These are phyloP conservation scores for Ormosia semicastrata DNA, from an alignment of 306 rosid genomes.

Conservation along the genomic window DNA sequence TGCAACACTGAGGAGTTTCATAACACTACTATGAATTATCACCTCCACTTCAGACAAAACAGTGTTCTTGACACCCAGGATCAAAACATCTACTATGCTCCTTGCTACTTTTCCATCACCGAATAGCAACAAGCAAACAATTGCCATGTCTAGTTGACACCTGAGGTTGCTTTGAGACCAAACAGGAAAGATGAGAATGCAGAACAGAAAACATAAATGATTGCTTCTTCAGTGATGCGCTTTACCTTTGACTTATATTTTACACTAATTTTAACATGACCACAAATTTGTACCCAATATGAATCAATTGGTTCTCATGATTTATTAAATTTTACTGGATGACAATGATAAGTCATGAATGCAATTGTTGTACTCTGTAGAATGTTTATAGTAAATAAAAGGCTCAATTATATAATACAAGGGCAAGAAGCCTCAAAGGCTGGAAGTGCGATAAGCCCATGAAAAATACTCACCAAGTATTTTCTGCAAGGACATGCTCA, in stretches of 20 bases:
- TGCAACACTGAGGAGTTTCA: constrained; percentile 55
- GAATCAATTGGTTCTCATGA: constrained; percentile 34
- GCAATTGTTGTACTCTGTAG: constrained; percentile 6
- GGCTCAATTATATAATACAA: neutral
- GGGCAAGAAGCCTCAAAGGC: neutral
- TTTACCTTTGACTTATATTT: constrained; percentile 25
- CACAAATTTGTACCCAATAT: constrained; percentile 34
- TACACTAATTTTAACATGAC: constrained; percentile 40
- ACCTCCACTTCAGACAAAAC: constrained; percentile 45
- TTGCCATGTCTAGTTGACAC: constrained; percentile 10
- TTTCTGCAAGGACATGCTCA: constrained; percentile 15
- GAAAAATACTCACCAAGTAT: neutral
- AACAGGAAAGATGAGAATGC: constrained; percentile 30
- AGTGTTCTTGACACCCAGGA: constrained; percentile 36
- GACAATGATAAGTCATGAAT: constrained; percentile 18
- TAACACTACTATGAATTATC: constrained; percentile 49
- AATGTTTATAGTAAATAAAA: constrained; percentile 13
- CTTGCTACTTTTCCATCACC: constrained; percentile 17
- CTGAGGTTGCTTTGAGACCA: constrained; percentile 29
- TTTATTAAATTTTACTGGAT: constrained; percentile 26
- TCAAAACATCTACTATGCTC: neutral
- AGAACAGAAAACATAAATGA: constrained; percentile 20
- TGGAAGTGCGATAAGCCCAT: neutral
- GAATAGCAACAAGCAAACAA: constrained; percentile 21
- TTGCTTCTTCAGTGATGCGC: constrained; percentile 21